Evolutionary conservation across 169 alveolate species (phyloP).

Genomic region (Miamiensis avidus): DNA sequence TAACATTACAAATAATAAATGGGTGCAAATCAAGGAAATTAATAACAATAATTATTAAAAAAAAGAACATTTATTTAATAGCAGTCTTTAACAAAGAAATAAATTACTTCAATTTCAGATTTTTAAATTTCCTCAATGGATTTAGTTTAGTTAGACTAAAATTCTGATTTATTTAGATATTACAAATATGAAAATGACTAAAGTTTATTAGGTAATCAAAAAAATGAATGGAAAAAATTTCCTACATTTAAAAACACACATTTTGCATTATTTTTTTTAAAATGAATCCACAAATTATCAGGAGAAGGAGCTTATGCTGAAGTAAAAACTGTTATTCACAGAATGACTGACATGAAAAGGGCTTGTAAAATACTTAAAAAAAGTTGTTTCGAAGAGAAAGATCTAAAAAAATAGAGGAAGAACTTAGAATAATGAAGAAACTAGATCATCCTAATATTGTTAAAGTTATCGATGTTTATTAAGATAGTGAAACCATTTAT

Average conservation of each 20-base stretch:
- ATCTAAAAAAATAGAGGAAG: neutral
- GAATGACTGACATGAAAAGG: neutral
- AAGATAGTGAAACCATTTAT: constrained; percentile 62
- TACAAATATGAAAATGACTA: neutral
- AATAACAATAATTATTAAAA: neutral
- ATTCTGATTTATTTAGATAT: neutral
- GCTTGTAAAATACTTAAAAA: neutral
- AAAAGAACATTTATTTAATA: too few species aligned
- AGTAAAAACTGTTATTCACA: neutral
- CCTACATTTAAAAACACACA: too few species aligned
- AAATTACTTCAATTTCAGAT: neutral
- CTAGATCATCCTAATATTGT: constrained; percentile 37
- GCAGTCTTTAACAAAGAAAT: neutral
- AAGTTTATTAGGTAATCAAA: neutral
- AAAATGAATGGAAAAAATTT: too few species aligned
- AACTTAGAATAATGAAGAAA: constrained; percentile 11
- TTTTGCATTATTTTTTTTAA: too few species aligned
- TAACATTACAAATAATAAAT: too few species aligned
- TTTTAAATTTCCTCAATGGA: neutral
- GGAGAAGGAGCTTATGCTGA: neutral
- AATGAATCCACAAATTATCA: too few species aligned
- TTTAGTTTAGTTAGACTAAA: neutral
- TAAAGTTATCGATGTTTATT: constrained; percentile 59
- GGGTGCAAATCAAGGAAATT: neutral
- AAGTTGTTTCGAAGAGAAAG: neutral